Conservation (phyloP, 2,329 filamentous ascomycete species). For the Aureobasidium melanogenum region DNA sequence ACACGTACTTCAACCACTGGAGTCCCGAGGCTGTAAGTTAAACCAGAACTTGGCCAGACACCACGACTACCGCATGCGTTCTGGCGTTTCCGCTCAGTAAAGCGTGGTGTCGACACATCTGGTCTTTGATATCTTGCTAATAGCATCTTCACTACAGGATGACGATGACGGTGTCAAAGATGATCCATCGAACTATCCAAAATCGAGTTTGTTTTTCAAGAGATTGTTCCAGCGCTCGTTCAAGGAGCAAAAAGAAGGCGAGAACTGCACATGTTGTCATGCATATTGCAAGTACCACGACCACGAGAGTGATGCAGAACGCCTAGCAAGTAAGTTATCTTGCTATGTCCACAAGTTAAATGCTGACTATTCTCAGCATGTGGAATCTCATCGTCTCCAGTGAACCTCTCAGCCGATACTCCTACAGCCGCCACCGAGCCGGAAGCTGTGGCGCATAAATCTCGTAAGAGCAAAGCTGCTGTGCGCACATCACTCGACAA, state of each 20-base stretch:
- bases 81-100: too few species aligned
- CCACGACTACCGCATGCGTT: too few species aligned
- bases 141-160: too few species aligned
- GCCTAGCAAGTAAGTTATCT: not conserved
- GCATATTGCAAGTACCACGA: not conserved
- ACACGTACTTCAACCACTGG: not conserved
- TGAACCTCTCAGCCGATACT: not conserved
- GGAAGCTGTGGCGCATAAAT: not conserved
- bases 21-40: too few species aligned
- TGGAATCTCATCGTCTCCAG: not conserved
- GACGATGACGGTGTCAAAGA: not conserved
- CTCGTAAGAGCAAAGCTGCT: not conserved
- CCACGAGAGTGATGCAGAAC: not conserved
- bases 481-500: not conserved
- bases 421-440: not conserved
- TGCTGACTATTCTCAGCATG: not conserved
- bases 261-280: not conserved
- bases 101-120: too few species aligned
- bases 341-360: too few species aligned
- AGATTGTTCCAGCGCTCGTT: not conserved
- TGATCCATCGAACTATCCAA: not conserved
- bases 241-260: not conserved
- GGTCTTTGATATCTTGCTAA: too few species aligned
- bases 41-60: too few species aligned
- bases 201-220: not conserved